Conservation (phyloP, 805 yeast genomes). For the Ogataea minuta region DNA sequence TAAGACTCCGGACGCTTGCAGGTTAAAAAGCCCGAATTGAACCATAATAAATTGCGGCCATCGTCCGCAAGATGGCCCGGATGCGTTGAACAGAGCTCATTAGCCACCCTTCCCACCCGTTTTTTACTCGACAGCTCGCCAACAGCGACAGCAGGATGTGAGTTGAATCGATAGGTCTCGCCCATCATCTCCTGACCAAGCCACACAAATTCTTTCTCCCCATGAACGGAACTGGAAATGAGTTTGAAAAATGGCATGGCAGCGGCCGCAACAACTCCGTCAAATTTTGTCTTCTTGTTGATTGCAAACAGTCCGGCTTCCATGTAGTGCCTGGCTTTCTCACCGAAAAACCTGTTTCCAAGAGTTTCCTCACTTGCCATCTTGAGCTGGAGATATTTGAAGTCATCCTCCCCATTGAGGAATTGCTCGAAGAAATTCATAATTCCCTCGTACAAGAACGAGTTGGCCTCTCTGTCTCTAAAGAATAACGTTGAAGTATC, state of each 20-base stretch:
- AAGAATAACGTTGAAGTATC: constrained; percentile 44
- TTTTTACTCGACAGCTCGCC: constrained; percentile 40
- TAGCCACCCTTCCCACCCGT: constrained; percentile 30
- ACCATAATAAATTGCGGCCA: constrained; percentile 54
- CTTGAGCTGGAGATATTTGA: constrained; percentile 35
- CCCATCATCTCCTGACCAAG: constrained; percentile 59
- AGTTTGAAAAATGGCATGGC: constrained; percentile 42
- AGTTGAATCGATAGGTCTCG: constrained; percentile 50
- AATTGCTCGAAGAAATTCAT: constrained; percentile 45
- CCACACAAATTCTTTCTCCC: constrained; percentile 81
- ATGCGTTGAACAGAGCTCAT: constrained; percentile 58
- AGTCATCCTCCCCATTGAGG: constrained; percentile 45
- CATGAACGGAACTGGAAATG: constrained; percentile 57
- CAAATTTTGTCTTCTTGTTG: constrained; percentile 48
- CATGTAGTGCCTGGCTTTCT: constrained; percentile 43
- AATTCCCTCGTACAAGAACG: constrained; percentile 39
- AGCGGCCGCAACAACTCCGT: constrained; percentile 45
- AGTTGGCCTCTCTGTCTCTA: constrained; percentile 45
- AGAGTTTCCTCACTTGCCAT: constrained; percentile 37
- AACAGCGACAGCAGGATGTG: constrained; percentile 54
- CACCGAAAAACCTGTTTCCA: constrained; percentile 42
- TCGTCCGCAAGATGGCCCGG: constrained; percentile 61
- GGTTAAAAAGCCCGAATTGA: constrained; percentile 65
- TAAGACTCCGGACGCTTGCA: constrained; percentile 50
- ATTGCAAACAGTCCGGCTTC: constrained; percentile 49